These are phyloP conservation scores for Novymonas esmeraldas DNA, from an alignment of 208 protist species.

Conservation along the genomic window DNA sequence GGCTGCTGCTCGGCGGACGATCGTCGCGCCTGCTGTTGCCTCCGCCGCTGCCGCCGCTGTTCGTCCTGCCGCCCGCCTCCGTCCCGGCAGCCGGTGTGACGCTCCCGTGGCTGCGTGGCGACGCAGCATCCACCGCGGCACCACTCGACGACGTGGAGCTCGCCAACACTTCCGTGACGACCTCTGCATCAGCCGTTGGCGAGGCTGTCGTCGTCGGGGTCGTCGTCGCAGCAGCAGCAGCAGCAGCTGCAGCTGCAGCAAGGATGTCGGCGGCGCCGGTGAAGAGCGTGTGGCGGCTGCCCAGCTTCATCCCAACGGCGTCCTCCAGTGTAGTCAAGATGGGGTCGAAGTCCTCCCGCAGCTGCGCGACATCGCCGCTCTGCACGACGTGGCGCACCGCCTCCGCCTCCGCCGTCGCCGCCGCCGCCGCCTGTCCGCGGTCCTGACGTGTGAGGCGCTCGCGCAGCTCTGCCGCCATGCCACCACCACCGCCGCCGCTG, in stretches of 20 bases:
- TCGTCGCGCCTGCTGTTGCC: too few species aligned
- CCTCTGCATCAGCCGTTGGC: slow-evolving; percentile 11
- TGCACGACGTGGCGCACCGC: slow-evolving; percentile 45
- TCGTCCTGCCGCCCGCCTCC: too few species aligned
- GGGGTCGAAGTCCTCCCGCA: slow-evolving; percentile 88
- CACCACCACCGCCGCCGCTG: background rate
- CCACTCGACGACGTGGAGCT: background rate
- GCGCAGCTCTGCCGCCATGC: slow-evolving; percentile 17
- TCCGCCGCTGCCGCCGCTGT: too few species aligned
- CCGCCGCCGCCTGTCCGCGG: slow-evolving; percentile 1
- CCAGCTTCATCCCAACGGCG: slow-evolving; percentile 82
- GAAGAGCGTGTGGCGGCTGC: slow-evolving; percentile 86
- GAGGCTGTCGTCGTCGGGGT: background rate
- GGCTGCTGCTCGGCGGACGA: too few species aligned
- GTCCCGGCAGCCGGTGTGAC: too few species aligned
- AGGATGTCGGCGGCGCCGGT: slow-evolving; percentile 72
- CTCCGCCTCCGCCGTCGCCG: slow-evolving; percentile 3
- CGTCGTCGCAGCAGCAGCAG: background rate
- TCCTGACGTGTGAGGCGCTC: slow-evolving; percentile 9
- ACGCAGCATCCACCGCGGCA: background rate
- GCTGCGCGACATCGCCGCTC: slow-evolving; percentile 63
- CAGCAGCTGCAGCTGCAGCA: slow-evolving; percentile 5
- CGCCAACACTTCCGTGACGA: slow-evolving; percentile 17
- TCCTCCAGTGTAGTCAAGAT: slow-evolving; percentile 77
- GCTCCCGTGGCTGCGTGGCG: background rate